Base-by-base conservation (phyloP, 345 rosid species). In the Trapa incisa region DNA sequence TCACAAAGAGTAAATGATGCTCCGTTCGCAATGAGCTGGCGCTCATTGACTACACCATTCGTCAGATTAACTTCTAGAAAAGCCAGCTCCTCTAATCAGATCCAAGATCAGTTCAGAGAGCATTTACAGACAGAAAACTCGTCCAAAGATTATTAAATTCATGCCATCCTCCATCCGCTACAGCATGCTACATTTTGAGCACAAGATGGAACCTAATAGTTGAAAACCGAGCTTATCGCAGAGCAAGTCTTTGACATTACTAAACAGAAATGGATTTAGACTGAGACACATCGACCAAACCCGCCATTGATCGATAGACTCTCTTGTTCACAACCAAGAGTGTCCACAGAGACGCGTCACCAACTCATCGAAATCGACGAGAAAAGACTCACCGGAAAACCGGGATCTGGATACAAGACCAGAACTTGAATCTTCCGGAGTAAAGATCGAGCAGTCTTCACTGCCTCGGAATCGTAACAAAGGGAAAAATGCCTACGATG, bases 351-450 rank as follows among this genome's bases (percentile, higher is more conserved):
- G 13, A 32, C 37, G n/a, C 17, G n/a, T 43, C 38, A 48, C 47
- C 38, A 39, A 37, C 17, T 53, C 72, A 70, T 11, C 67, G 67
- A 50, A 54, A 52, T 6, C 72, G 50, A 60, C 32, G 48, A 29
- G 15, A 41, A 37, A 16, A 4, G 67, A 66, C 85, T 77, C 43
- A 86, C 84, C 81, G 56, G 74, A 65, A 66, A 22, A 39, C 64
- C 64, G 66, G 76, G 81, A 84, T 84, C 85, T 68, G 76, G 64
- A 39, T 29, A 3, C 22, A 43, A 58, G 57, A 41, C 43, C 43
- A 41, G 43, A 4, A 41, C 43, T 41, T 41, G 43, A 47, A 29
- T 13, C 7, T 41, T 39, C n/a, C 60, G 72, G 57, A 65, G n/a
- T 7, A 45, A 29, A 17, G 6, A 41, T 1, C 33, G 35, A 8